A percentile compares a stretch with the other conserved stretches of the same genome.
Conservation (phyloP, 805 yeast species). For the Cyberlindnera sargentensis region DNA sequence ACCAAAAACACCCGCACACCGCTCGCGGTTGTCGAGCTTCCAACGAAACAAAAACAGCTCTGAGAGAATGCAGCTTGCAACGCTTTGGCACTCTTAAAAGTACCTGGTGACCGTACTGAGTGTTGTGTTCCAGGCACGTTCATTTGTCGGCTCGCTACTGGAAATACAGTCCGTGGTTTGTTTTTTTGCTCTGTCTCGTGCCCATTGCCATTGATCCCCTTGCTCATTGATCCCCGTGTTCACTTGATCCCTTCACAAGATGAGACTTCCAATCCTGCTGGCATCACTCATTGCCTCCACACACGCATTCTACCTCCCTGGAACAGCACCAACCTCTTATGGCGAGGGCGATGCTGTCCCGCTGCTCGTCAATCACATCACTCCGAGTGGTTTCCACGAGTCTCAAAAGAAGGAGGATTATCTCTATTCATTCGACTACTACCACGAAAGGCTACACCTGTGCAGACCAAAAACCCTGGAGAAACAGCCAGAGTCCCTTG, state of each 20-base stretch:
- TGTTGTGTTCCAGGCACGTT: too few relatives aligned
- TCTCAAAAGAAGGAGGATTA: conserved; percentile 38
- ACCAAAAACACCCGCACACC: too few relatives aligned
- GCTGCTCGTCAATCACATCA: conserved; percentile 80
- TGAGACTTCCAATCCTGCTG: conserved; percentile 2
- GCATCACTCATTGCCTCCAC: conserved; percentile 6
- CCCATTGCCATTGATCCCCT: too few relatives aligned
- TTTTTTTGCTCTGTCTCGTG: too few relatives aligned
- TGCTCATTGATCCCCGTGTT: too few relatives aligned
- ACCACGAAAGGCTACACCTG: conserved; percentile 75
- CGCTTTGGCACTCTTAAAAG: too few relatives aligned
- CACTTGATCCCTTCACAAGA: not conserved
- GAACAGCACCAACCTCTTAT: conserved; percentile 92
- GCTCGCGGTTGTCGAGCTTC: too few relatives aligned
- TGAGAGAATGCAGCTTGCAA: too few relatives aligned
- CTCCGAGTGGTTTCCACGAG: conserved; percentile 56
- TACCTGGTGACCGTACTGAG: too few relatives aligned
- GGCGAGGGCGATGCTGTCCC: conserved; percentile 65
- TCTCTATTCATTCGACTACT: conserved; percentile 74
- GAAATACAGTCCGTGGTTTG: too few relatives aligned
- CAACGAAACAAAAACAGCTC: too few relatives aligned
- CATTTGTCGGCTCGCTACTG: too few relatives aligned
- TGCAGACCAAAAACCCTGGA: conserved; percentile 52
- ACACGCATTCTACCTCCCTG: conserved; percentile 81
- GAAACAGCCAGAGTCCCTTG: conserved; percentile 83